phyloP scores from a whole-genome alignment of 208 protist genomes.

The Zelonia costaricensis region DNA sequence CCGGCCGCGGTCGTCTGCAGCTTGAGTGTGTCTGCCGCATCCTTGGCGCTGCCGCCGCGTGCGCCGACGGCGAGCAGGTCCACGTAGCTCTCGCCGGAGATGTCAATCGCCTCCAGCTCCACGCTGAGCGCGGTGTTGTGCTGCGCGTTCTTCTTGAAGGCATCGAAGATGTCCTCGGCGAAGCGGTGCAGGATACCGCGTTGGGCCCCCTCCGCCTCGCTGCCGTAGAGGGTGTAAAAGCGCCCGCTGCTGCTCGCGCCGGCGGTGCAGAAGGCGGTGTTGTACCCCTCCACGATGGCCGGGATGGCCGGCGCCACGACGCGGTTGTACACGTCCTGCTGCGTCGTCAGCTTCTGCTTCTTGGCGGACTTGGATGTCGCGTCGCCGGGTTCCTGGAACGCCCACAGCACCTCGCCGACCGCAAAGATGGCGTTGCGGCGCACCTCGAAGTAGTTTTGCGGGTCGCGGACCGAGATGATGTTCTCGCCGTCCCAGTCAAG shows the following conservation, averaged over 20 bases:
- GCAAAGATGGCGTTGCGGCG: conserved; percentile 67
- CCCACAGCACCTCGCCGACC: conserved; percentile 68
- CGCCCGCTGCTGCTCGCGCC: conserved; percentile 63
- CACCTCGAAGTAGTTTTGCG: conserved; percentile 61
- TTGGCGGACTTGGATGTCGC: conserved; percentile 23
- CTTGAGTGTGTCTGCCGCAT: conserved; percentile 42
- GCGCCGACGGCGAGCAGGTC: conserved; percentile 52
- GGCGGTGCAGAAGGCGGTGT: conserved; percentile 70
- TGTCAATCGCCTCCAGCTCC: conserved; percentile 77
- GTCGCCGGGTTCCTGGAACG: conserved; percentile 52
- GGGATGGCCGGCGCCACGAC: conserved; percentile 60
- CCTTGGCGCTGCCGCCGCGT: neutral
- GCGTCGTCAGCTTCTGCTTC: conserved; percentile 31
- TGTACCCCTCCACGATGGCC: conserved; percentile 77
- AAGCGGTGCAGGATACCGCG: conserved; percentile 81
- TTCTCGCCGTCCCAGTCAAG: conserved; percentile 57
- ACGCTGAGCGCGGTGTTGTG: conserved; percentile 55
- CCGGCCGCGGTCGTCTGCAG: conserved; percentile 42
- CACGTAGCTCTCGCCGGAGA: conserved; percentile 68
- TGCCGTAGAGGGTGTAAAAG: conserved; percentile 79
- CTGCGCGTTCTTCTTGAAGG: conserved; percentile 57
- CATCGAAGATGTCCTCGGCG: conserved; percentile 68
- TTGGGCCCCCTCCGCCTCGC: conserved; percentile 38
- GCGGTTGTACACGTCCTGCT: conserved; percentile 73
- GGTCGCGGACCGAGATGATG: conserved; percentile 66